phyloP scores from a whole-genome alignment of 2,329 filamentous ascomycete species.

The Hawksworthiomyces lignivorus region DNA sequence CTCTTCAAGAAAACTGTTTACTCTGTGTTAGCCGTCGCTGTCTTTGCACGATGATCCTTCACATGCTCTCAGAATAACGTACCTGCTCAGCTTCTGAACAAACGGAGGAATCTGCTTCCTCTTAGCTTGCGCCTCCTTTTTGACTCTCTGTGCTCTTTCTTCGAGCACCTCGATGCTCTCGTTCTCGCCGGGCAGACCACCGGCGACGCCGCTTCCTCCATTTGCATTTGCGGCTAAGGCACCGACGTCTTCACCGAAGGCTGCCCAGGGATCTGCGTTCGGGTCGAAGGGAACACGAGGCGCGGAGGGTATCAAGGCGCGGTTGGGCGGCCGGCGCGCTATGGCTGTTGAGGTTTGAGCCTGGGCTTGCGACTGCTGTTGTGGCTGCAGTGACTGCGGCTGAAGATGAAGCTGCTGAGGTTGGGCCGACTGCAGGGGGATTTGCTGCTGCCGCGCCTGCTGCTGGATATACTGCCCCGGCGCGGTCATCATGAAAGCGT shows the following conservation, averaged over 20 bases:
- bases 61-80: background rate
- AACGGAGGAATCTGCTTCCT: constrained; percentile 95
- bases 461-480: constrained; percentile 24
- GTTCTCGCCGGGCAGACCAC: constrained; percentile 37
- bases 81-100: constrained; percentile 97
- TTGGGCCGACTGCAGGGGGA: constrained; percentile 9
- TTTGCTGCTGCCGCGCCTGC: constrained; percentile 11
- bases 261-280: constrained; percentile 31
- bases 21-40: background rate
- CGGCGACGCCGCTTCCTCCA: background rate
- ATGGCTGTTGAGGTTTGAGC: constrained; percentile 37
- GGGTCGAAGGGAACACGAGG: constrained; percentile 30
- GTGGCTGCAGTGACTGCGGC: constrained; percentile 21
- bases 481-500: constrained; percentile 32
- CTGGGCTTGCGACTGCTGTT: constrained; percentile 16
- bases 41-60: no score
- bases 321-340: constrained; percentile 44
- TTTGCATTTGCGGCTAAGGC: constrained; percentile 11
- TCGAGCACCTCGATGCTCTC: constrained; percentile 75
- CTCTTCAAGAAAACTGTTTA: constrained; percentile 78
- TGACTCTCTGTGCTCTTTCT: constrained; percentile 70
- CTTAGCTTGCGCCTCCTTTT: constrained; percentile 81
- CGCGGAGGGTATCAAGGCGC: constrained; percentile 39
- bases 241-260: constrained; percentile 35
- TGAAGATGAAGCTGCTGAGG: constrained; percentile 18